These are phyloP conservation scores for Thyridium curvatum DNA, from an alignment of 2,329 filamentous ascomycete species.

Conservation along the genomic window DNA sequence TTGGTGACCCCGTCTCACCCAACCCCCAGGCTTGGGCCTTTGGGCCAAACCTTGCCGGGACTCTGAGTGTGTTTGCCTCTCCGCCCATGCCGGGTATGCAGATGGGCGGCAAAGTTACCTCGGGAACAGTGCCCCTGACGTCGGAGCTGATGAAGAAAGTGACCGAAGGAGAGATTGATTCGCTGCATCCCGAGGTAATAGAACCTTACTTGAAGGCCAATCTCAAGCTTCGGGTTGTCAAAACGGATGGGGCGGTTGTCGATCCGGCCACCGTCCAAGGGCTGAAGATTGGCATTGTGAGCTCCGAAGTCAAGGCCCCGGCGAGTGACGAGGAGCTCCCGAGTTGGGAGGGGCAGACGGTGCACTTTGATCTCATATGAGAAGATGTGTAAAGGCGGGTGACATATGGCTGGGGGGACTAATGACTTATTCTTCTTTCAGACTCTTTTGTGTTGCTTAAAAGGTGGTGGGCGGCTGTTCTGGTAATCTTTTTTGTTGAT, in stretches of 20 bases:
- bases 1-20: constrained; percentile 42
- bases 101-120: constrained; percentile 28
- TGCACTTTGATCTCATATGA: constrained; percentile 13
- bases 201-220: constrained; percentile 32
- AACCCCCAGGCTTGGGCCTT: constrained; percentile 42
- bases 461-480: not conserved
- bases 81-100: constrained; percentile 21
- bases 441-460: not conserved
- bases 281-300: constrained; percentile 27
- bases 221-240: constrained; percentile 26
- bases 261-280: constrained; percentile 20
- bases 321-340: constrained; percentile 24
- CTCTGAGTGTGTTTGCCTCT: constrained; percentile 48
- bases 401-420: not conserved
- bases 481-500: not conserved
- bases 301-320: constrained; percentile 27
- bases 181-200: constrained; percentile 27
- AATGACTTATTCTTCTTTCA: not conserved
- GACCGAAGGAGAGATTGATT: constrained; percentile 23
- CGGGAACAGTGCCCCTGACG: constrained; percentile 47
- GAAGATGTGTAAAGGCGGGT: not conserved
- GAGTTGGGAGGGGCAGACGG: constrained; percentile 21
- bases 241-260: constrained; percentile 18
- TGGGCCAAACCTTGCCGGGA: constrained; percentile 53
- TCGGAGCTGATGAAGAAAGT: constrained; percentile 38